Evolutionary conservation across 2,329 filamentous ascomycete genomes (phyloP).

Genomic region (Trichoderma harzianum): DNA sequence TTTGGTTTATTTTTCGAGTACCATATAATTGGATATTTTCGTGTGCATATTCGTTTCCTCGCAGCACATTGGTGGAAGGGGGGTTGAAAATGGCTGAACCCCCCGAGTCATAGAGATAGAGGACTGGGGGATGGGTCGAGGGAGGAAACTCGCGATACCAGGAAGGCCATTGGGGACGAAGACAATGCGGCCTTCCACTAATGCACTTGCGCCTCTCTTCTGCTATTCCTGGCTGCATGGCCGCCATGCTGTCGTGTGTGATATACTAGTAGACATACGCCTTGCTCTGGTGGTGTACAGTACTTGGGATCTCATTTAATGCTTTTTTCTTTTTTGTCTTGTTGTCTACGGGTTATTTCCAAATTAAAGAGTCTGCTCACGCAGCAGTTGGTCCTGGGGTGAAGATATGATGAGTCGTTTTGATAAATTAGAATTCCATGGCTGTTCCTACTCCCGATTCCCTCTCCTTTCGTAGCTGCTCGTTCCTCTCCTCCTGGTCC

Average conservation of each 20-base stretch:
- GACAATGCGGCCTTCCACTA: conserved; percentile 4
- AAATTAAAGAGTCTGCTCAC: neutral
- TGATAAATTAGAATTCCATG: conserved; percentile 47
- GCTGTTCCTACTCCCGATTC: conserved; percentile 57
- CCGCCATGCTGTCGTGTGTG: conserved; percentile 1
- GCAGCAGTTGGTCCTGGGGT: neutral
- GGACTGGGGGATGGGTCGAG: neutral
- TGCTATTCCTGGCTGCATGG: neutral
- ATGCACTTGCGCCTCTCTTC: conserved; percentile 12
- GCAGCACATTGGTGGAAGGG: conserved; percentile 18
- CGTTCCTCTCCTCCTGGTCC: conserved; percentile 57
- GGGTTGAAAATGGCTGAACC: neutral
- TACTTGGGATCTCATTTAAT: conserved; percentile 3
- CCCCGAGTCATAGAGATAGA: neutral
- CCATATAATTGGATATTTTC: conserved; percentile 35
- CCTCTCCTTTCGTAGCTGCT: conserved; percentile 47
- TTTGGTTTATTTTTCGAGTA: conserved; percentile 14
- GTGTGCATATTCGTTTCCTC: conserved; percentile 34
- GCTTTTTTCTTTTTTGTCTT: conserved; percentile 14
- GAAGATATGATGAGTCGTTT: neutral
- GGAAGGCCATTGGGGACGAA: neutral
- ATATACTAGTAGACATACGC: conserved; percentile 3
- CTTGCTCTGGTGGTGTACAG: neutral
- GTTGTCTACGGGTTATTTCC: conserved; percentile 11
- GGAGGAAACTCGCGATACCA: conserved; percentile 4